phyloP scores from a whole-genome alignment of 768 basidiomycete species.

The Kondoa malvinella region DNA sequence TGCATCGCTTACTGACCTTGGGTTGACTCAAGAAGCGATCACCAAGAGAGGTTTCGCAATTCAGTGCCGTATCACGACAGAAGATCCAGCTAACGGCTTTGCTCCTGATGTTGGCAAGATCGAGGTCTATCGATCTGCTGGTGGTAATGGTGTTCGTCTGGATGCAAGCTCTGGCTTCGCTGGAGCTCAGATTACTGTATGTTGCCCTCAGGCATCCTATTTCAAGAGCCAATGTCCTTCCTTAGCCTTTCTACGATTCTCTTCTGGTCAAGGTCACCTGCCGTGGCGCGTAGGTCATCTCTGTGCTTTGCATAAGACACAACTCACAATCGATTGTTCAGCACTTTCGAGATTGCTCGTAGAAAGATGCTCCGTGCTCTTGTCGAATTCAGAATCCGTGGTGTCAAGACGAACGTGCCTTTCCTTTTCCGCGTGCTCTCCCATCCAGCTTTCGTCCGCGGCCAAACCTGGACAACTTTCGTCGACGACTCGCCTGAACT shows the following conservation, averaged over 20 bases:
- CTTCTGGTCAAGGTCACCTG: constrained; percentile 91
- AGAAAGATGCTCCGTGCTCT: constrained; percentile 98
- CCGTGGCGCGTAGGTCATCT: constrained; percentile 47
- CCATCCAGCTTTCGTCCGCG: constrained; percentile 85
- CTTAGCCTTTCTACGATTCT: constrained; percentile 90
- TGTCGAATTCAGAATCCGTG: constrained; percentile 99
- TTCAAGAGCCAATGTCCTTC: constrained; percentile 5
- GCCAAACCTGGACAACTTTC: constrained; percentile 99
- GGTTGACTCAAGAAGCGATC: constrained; percentile 87
- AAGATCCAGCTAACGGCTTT: constrained; percentile 80
- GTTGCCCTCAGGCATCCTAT: not conserved
- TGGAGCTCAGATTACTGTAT: constrained; percentile 85
- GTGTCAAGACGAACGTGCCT: constrained; percentile 85
- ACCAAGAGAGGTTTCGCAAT: constrained; percentile 93
- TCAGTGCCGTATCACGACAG: constrained; percentile 95
- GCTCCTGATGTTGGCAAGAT: constrained; percentile 99
- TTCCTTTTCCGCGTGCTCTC: constrained; percentile 97
- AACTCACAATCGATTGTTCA: not conserved
- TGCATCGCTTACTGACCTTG: constrained; percentile 83
- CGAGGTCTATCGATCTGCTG: constrained; percentile 94
- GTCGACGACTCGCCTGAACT: constrained; percentile 99
- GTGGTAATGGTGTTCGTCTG: constrained; percentile 92
- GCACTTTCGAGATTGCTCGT: constrained; percentile 89
- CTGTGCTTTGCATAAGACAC: not conserved
- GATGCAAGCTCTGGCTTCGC: constrained; percentile 96